A percentile compares a stretch with the other conserved stretches of the same genome.
These are phyloP conservation scores for Rhynchospora tenuis DNA, from an alignment of 176 grass and related monocot species.

Conservation along the genomic window DNA sequence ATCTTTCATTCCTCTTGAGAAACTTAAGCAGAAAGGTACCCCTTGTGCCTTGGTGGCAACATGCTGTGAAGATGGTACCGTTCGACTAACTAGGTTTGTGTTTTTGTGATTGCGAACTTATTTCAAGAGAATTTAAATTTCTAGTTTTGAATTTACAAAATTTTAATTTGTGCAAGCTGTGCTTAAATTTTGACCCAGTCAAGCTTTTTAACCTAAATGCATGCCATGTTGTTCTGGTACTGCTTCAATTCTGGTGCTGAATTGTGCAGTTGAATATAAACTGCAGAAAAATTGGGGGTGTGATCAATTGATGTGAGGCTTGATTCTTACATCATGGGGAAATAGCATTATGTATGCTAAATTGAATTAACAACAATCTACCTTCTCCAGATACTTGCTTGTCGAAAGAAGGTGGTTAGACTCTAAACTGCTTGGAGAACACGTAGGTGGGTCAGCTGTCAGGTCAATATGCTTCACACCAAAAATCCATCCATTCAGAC, in stretches of 20 bases:
- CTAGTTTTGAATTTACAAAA: neutral
- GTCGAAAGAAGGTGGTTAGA: conserved; percentile 51
- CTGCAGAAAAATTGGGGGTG: neutral
- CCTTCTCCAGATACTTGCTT: conserved; percentile 48
- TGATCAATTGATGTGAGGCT: no score
- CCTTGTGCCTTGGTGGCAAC: conserved; percentile 59
- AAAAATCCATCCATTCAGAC: conserved; percentile 38
- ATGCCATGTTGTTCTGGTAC: neutral
- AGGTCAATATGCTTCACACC: conserved; percentile 73
- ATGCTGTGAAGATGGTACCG: conserved; percentile 89
- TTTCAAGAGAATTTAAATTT: conserved; percentile 3
- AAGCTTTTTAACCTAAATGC: neutral
- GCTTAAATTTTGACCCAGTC: neutral
- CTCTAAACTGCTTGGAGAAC: conserved; percentile 83
- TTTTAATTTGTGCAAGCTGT: neutral
- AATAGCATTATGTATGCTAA: neutral
- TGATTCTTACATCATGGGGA: neutral
- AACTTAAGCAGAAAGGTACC: conserved; percentile 29
- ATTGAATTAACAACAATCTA: neutral
- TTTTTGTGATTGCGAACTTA: neutral
- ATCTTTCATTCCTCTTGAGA: conserved; percentile 52
- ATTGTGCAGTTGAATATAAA: neutral
- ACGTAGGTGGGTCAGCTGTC: conserved; percentile 94
- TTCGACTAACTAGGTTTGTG: conserved; percentile 70
- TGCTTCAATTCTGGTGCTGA: neutral